Percentiles rank a stretch among this genome's conserved stretches.
Evolutionary conservation across 2,329 filamentous ascomycete species (phyloP).

Genomic region (Fusarium sp.): DNA sequence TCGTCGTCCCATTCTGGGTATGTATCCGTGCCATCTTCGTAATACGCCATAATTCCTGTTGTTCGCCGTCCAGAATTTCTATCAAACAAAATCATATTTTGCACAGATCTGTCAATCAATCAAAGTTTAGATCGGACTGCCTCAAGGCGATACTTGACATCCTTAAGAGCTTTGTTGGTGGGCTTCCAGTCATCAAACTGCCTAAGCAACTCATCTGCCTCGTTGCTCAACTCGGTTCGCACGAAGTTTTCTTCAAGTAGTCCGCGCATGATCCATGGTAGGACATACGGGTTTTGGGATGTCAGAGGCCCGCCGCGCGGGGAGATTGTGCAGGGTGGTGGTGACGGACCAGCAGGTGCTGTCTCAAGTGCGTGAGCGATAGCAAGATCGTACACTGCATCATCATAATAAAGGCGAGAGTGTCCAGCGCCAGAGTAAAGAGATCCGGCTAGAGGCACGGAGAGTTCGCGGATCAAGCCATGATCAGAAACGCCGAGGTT

Average conservation of each 20-base stretch:
- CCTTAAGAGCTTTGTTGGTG: conserved; percentile 87
- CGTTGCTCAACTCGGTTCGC: conserved; percentile 78
- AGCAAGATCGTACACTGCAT: conserved; percentile 82
- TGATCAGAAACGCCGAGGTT: conserved; percentile 95
- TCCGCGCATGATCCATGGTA: conserved; percentile 96
- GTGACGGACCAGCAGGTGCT: conserved; percentile 58
- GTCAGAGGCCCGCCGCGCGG: conserved; percentile 47
- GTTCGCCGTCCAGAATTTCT: not conserved
- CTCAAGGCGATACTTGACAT: conserved; percentile 94
- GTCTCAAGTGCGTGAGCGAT: conserved; percentile 80
- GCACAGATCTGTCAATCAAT: not conserved
- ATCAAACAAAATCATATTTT: not conserved
- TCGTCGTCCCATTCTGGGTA: conserved; percentile 15
- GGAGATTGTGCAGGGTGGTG: conserved; percentile 38
- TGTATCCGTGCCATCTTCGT: conserved; percentile 8
- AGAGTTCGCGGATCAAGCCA: conserved; percentile 90
- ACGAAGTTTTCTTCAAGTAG: conserved; percentile 92
- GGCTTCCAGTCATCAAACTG: conserved; percentile 97
- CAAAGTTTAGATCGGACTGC: conserved; percentile 85
- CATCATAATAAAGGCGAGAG: conserved; percentile 90
- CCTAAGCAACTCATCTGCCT: conserved; percentile 80
- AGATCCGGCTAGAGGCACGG: conserved; percentile 86
- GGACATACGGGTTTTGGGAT: conserved; percentile 82
- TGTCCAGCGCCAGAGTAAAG: conserved; percentile 94
- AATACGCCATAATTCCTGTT: not conserved